Evolutionary conservation across 2,329 filamentous ascomycete genomes (phyloP), one percentile per base, ranked within the genome.

Genomic region (Xylariaceae sp.): DNA sequence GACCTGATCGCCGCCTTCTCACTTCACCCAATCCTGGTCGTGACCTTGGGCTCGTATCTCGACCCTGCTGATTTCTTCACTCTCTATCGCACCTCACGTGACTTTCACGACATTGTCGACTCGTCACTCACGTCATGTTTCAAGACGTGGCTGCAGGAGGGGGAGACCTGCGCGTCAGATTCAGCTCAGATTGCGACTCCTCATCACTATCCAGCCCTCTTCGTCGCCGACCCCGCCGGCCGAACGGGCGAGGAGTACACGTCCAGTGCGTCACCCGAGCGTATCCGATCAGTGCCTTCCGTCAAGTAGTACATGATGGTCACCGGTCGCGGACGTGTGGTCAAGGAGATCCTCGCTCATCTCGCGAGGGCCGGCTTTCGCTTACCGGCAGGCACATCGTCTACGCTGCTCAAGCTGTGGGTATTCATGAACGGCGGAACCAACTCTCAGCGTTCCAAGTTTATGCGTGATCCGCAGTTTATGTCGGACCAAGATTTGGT

Each of bases 241-340:
- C 63, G 38, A 15, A 47, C 19, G 6, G 14, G n/a, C n/a, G n/a
- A 12, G 11, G 39, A 17, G 39, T 41, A 15, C 39, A 18, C 19
- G 48, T 12, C 42, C 41, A 44, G 44, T 56, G 14, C 58, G 64
- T 4, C 52, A 19, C 14, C 6, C 10, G 18, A 22, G 1, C 6
- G 70, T 30, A 63, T 74, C 27, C 81, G 75, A 42, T 67, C 67
- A 18, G 75, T 87, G 1, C 87, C 87, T 0, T 76, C 79, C 7
- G 71, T 92, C 42, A 72, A 73, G 40, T 94, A 86, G 78, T 72
- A 89, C 6, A 74, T 79, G 49, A 83, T 92, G 77, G 74, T 89
- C 0, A 65, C 80, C 54, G 77, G 73, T 51, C 76, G 85, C 11
- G 71, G 86, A 55, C 70, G 72, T 36, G 74, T 75, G 33, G 75